Percentiles rank a stretch among this genome's conserved stretches.
Evolutionary conservation across 2,329 filamentous ascomycete species (phyloP).

Genomic region (Aureobasidium subglaciale): DNA sequence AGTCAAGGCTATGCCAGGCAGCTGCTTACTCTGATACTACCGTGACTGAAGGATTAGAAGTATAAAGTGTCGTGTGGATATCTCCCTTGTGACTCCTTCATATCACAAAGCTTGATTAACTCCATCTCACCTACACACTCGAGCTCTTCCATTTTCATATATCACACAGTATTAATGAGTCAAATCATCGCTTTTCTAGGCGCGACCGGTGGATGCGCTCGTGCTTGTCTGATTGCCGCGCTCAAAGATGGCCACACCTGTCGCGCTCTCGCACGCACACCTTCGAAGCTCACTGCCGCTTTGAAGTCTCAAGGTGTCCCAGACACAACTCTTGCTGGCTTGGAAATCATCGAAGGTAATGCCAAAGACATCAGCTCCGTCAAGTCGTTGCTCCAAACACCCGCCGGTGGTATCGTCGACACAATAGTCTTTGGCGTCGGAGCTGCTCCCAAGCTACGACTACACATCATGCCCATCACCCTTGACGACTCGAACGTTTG

Average conservation of each 20-base stretch:
- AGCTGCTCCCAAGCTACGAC: conserved; percentile 23
- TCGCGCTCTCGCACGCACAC: conserved; percentile 44
- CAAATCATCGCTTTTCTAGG: conserved; percentile 45
- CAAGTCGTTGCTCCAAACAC: conserved; percentile 30
- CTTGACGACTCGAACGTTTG: conserved; percentile 31
- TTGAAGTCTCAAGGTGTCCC: conserved; percentile 37
- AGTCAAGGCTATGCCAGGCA: neutral
- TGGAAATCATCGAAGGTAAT: conserved; percentile 43
- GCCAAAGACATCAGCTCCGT: conserved; percentile 38
- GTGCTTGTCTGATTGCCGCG: conserved; percentile 37
- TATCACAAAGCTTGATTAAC: too few species aligned
- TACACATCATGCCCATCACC: conserved; percentile 25
- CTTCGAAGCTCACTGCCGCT: conserved; percentile 41
- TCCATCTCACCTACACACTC: too few species aligned
- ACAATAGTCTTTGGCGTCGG: conserved; percentile 45
- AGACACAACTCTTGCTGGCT: conserved; percentile 26
- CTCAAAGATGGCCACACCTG: conserved; percentile 40
- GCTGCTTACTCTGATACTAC: neutral
- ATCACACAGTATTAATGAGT: too few species aligned
- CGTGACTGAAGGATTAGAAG: neutral
- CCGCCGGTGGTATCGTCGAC: conserved; percentile 30
- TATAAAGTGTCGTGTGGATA: too few species aligned
- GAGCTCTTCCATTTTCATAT: too few species aligned
- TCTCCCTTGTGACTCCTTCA: too few species aligned
- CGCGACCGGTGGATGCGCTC: conserved; percentile 44